These are phyloP conservation scores for Diaporthe humulicola DNA, from an alignment of 2,329 filamentous ascomycete genomes.

Conservation along the genomic window DNA sequence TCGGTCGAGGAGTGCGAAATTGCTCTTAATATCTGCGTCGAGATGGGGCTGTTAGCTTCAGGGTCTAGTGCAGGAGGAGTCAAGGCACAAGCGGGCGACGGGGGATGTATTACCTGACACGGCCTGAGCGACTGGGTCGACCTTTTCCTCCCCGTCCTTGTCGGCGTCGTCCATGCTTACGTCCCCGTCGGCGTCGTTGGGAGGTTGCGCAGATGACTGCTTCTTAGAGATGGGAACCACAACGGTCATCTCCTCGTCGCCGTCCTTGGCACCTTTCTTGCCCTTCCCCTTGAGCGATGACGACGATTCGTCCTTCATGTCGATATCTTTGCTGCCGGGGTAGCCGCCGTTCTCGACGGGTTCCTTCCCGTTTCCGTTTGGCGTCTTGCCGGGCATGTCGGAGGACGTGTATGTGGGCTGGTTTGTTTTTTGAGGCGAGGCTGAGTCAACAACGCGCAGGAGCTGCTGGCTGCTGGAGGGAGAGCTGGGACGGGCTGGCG, in stretches of 20 bases:
- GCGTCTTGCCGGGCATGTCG: constrained; percentile 80
- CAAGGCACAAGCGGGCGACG: not conserved
- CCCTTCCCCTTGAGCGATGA: constrained; percentile 72
- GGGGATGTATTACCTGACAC: constrained; percentile 65
- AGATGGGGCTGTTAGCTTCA: constrained; percentile 23
- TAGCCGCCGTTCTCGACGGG: constrained; percentile 75
- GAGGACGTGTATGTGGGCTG: constrained; percentile 32
- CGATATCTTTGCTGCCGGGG: constrained; percentile 76
- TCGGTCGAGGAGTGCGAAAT: constrained; percentile 91
- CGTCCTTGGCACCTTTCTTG: constrained; percentile 75
- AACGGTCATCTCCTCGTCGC: constrained; percentile 84
- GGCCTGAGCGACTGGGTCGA: constrained; percentile 72
- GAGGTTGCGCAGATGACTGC: constrained; percentile 67
- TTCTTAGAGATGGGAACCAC: constrained; percentile 82
- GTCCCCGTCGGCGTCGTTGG: constrained; percentile 76
- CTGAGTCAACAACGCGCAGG: constrained; percentile 24
- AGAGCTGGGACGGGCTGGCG: constrained; percentile 20
- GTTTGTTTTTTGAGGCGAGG: constrained; percentile 24
- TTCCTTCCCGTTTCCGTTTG: constrained; percentile 79
- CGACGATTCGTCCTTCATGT: constrained; percentile 70
- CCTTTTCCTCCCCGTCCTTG: constrained; percentile 66
- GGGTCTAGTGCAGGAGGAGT: not conserved
- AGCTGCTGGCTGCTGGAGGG: constrained; percentile 31
- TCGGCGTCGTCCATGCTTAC: constrained; percentile 76
- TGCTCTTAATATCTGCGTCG: constrained; percentile 88